Percentiles rank a stretch among this genome's conserved stretches.
phyloP scores from a whole-genome alignment of 306 rosid species.

The Geum urbanum region DNA sequence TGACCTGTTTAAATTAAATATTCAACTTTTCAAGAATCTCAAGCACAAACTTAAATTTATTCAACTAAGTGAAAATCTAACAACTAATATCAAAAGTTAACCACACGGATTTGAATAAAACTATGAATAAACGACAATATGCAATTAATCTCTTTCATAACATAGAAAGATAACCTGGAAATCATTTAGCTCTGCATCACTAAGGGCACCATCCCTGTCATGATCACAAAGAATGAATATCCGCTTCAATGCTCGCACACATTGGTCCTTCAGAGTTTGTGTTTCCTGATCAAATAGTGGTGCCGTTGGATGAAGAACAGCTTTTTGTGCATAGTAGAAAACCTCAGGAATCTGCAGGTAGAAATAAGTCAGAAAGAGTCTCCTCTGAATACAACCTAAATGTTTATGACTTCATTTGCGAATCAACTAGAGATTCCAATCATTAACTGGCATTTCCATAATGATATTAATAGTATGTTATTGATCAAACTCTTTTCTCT shows the following conservation, averaged over 20 bases:
- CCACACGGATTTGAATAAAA: not conserved
- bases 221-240: conserved; percentile 93
- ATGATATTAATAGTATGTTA: conserved; percentile 3
- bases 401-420: too few relatives aligned
- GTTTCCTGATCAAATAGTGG: conserved; percentile 97
- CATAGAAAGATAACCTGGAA: conserved; percentile 39
- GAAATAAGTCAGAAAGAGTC: conserved; percentile 1
- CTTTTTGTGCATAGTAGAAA: conserved; percentile 96
- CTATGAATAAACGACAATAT: not conserved
- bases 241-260: conserved; percentile 89
- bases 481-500: not conserved
- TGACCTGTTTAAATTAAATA: conserved; percentile 58
- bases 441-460: conserved; percentile 5
- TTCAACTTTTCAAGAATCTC: conserved; percentile 21
- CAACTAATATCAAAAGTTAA: conserved; percentile 1
- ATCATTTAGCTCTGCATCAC: conserved; percentile 55
- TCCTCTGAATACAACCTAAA: too few relatives aligned
- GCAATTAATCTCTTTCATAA: not conserved
- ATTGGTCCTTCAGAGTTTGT: conserved; percentile 88
- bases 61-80: not conserved
- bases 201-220: conserved; percentile 87
- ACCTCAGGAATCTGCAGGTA: conserved; percentile 84
- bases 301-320: conserved; percentile 96
- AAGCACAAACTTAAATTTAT: not conserved
- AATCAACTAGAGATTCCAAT: not conserved